These are phyloP conservation scores for Ambrosiella cleistominuta DNA, from an alignment of 2,329 filamentous ascomycete genomes.

Conservation along the genomic window DNA sequence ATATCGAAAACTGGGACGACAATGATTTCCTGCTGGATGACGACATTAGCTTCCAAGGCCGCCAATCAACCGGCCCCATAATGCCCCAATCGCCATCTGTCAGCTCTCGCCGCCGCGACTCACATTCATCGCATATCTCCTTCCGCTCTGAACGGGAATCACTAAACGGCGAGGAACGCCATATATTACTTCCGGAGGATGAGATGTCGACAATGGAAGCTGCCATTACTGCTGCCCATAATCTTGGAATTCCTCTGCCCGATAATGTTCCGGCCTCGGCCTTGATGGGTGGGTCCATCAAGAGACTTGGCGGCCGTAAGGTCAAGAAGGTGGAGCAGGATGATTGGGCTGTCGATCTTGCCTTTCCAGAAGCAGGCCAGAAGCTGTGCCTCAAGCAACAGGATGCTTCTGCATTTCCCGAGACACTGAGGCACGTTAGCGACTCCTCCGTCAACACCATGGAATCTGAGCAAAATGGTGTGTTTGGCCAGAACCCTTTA, in stretches of 20 bases:
- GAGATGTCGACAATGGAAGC: constrained; percentile 71
- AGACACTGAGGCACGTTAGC: constrained; percentile 50
- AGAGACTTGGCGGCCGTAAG: constrained; percentile 62
- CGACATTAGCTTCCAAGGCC: constrained; percentile 35
- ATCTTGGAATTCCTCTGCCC: constrained; percentile 81
- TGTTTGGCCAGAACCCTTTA: constrained; percentile 2
- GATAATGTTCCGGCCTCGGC: constrained; percentile 75
- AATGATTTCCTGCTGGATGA: constrained; percentile 56
- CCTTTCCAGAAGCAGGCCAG: constrained; percentile 42
- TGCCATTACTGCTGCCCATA: constrained; percentile 72
- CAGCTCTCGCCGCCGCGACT: constrained; percentile 44
- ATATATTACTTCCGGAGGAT: constrained; percentile 67
- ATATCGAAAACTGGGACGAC: constrained; percentile 64
- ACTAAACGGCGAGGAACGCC: constrained; percentile 63
- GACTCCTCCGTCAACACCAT: constrained; percentile 27
- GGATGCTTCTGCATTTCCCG: constrained; percentile 45
- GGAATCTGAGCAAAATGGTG: constrained; percentile 15
- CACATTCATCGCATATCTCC: constrained; percentile 65
- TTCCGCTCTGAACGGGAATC: constrained; percentile 70
- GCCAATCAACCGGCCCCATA: constrained; percentile 30
- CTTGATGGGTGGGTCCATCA: constrained; percentile 81
- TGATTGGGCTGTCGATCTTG: constrained; percentile 67
- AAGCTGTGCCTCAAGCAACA: constrained; percentile 47
- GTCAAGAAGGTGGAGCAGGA: constrained; percentile 57
- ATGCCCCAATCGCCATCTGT: constrained; percentile 22